Base-by-base conservation (phyloP, 164 flowering plant species). In the Cinnamomum chago region DNA sequence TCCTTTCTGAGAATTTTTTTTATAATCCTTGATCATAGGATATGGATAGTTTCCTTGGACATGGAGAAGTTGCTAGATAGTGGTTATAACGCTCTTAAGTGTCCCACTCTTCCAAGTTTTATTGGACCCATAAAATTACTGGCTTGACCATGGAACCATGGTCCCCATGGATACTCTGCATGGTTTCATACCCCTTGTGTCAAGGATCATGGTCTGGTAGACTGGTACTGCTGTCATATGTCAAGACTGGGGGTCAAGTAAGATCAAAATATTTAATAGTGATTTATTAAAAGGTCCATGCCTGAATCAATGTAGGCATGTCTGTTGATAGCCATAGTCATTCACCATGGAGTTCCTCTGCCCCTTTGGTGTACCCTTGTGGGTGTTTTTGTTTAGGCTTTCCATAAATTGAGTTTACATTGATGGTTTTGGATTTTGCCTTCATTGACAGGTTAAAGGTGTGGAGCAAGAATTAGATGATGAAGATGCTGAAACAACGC, bases 381-480 rank as follows among this genome's bases (percentile, higher is more conserved):
- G 9, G 47, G 7, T 40, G 47, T 50, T 60, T 12, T 10, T 58
- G 11, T 68, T 33, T n/a, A 3, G 13, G 15, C 27, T 20, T 50
- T 15, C 58, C 12, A 0, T 14, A 4, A 51, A 55, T 1, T 47
- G 55, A 1, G 11, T 13, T n/a, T 35, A 30, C 10, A n/a, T 17
- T 62, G n/a, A 62, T 55, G 50, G 64, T 20, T 7, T 62, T 27
- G 35, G 50, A 35, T 25, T 25, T 24, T n/a, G 65, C 55, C 25
- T 58, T 68, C 30, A 40, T 75, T 62, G 71, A 65, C 85, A 91
- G 95, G 98, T 93, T 47, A 93, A 86, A 80, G 85, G 88, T 17
- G 96, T 93, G 67, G 98, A 93, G 72, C 96, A 93, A 78, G 98
- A 91, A 77, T 7, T 89, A 6, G 98, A 93, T 73, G 79, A 71